phyloP scores from a whole-genome alignment of 2,329 filamentous ascomycete species.

The Beauveria brongniartii region DNA sequence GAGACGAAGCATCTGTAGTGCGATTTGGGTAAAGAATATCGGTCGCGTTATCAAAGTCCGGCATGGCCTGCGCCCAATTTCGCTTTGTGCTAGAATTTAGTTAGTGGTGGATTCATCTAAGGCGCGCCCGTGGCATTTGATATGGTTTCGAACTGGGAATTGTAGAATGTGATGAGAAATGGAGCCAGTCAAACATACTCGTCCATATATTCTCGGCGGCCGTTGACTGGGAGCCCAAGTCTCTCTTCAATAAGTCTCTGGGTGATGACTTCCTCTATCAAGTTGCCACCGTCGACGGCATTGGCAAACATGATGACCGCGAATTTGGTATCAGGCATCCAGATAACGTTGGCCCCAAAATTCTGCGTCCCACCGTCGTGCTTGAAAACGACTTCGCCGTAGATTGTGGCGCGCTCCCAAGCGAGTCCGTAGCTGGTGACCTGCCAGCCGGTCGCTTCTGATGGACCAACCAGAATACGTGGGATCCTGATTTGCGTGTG shows the following conservation, averaged over 20 bases:
- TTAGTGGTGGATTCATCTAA: background rate
- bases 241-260: slow-evolving; percentile 16
- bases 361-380: slow-evolving; percentile 14
- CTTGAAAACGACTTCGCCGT: slow-evolving; percentile 12
- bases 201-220: slow-evolving; percentile 14
- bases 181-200: background rate
- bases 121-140: too few relatives aligned
- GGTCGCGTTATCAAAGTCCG: background rate
- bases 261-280: slow-evolving; percentile 12
- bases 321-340: slow-evolving; percentile 15
- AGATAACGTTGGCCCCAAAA: slow-evolving; percentile 14
- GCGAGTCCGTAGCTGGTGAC: slow-evolving; percentile 14
- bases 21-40: background rate
- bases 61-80: background rate
- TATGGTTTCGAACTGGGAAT: too few relatives aligned
- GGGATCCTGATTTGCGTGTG: background rate
- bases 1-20: slow-evolving; percentile 16
- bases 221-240: slow-evolving; percentile 3
- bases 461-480: background rate
- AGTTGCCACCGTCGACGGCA: slow-evolving; percentile 29
- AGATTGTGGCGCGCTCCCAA: slow-evolving; percentile 14
- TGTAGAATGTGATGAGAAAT: background rate
- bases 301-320: slow-evolving; percentile 23
- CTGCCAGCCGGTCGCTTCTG: background rate
- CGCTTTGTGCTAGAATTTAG: background rate